phyloP scores from a whole-genome alignment of 2,329 filamentous ascomycete species.

The Fusarium sp. region DNA sequence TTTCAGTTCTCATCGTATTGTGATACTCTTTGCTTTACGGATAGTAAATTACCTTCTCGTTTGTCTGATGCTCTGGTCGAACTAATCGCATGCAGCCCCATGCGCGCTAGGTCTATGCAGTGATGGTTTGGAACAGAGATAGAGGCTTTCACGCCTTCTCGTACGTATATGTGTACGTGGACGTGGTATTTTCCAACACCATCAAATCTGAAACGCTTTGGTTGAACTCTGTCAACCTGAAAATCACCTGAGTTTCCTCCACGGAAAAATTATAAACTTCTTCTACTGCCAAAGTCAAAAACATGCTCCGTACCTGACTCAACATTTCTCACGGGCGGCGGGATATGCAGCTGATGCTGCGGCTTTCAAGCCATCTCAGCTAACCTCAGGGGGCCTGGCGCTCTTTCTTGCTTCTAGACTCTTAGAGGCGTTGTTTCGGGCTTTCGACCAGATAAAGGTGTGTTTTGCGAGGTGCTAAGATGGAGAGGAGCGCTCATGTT shows the following conservation, averaged over 20 bases:
- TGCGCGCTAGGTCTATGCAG: constrained; percentile 8
- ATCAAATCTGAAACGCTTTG: constrained; percentile 24
- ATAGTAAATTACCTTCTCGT: constrained; percentile 1
- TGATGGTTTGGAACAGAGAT: neutral
- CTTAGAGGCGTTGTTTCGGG: constrained; percentile 33
- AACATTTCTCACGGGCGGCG: constrained; percentile 3
- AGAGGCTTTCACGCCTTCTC: constrained; percentile 1
- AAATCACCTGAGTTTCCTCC: neutral
- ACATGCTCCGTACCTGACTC: constrained; percentile 18
- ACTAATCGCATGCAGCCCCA: neutral
- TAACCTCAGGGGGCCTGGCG: constrained; percentile 46
- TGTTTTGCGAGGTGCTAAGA: constrained; percentile 22
- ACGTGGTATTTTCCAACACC: constrained; percentile 4
- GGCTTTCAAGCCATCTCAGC: constrained; percentile 37
- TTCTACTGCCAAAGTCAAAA: constrained; percentile 6
- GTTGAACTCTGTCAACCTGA: constrained; percentile 1
- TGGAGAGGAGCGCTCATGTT: constrained; percentile 13
- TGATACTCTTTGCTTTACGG: constrained; percentile 4
- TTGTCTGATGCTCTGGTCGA: constrained; percentile 27
- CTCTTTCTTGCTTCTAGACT: constrained; percentile 39
- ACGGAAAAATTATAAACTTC: neutral
- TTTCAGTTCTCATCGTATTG: neutral
- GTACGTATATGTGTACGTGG: too few species aligned
- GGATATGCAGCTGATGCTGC: constrained; percentile 35
- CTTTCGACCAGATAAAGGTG: constrained; percentile 33